Conservation (phyloP, 2,329 filamentous ascomycete genomes). For the Westerdykella aurantiaca region DNA sequence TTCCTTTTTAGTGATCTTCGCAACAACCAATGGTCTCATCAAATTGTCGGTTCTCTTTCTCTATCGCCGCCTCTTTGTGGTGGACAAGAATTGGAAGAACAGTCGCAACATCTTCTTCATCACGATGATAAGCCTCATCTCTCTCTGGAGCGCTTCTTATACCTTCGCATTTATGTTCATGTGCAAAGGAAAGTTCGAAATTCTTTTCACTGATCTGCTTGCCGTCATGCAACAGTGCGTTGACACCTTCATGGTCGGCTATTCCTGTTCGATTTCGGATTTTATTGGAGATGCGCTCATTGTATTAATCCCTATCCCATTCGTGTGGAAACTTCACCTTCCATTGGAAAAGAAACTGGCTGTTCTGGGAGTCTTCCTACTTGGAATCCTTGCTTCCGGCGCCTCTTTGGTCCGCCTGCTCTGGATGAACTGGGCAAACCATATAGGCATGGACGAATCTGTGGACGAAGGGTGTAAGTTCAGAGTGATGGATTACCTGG, state of each 20-base stretch:
- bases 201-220: slow-evolving; percentile 1
- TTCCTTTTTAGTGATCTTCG: slow-evolving; percentile 6
- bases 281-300: slow-evolving; percentile 8
- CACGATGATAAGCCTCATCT: slow-evolving; percentile 4
- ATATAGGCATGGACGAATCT: slow-evolving; percentile 2
- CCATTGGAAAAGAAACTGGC: slow-evolving; percentile 2
- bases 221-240: slow-evolving; percentile 1
- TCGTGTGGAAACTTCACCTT: slow-evolving; percentile 8
- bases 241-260: slow-evolving; percentile 3
- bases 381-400: slow-evolving; percentile 5
- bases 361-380: slow-evolving; percentile 6
- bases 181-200: slow-evolving; percentile 4
- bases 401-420: slow-evolving; percentile 7
- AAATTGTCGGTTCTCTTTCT: slow-evolving; percentile 8
- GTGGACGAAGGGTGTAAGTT: slow-evolving; percentile 8
- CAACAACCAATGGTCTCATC: slow-evolving; percentile 3
- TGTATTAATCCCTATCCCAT: slow-evolving; percentile 8
- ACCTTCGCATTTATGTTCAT: slow-evolving; percentile 9
- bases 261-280: slow-evolving; percentile 6
- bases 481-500: background rate
- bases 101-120: slow-evolving; percentile 5
- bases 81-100: slow-evolving; percentile 6
- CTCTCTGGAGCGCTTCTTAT: slow-evolving; percentile 3
- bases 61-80: slow-evolving; percentile 9
- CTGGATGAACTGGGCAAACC: slow-evolving; percentile 6